These are phyloP conservation scores for Fagopyrum homotropicum DNA, from an alignment of 148 eudicot genomes.

Conservation along the genomic window DNA sequence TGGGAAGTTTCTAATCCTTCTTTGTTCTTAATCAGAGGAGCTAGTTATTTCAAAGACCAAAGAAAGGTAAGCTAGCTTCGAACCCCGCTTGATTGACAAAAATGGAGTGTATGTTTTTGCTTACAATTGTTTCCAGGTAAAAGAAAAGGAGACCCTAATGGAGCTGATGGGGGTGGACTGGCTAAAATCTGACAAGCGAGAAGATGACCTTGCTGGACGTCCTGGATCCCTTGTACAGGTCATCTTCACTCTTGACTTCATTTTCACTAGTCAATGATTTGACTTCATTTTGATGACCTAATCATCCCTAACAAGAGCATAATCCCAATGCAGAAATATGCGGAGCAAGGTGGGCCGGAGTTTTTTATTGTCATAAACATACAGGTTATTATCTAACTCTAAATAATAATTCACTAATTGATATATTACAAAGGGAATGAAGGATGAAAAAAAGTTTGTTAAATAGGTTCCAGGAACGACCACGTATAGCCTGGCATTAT, in stretches of 20 bases:
- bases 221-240: slow-evolving; percentile 63
- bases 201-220: slow-evolving; percentile 56
- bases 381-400: slow-evolving; percentile 32
- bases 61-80: slow-evolving; percentile 34
- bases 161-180: slow-evolving; percentile 58
- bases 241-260: neutral
- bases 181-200: slow-evolving; percentile 56
- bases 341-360: slow-evolving; percentile 56
- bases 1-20: slow-evolving; percentile 61
- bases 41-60: slow-evolving; percentile 39
- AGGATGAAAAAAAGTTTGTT: neutral
- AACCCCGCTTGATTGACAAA: too few species aligned
- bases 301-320: neutral
- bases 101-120: neutral
- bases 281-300: neutral
- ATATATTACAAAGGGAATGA: neutral
- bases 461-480: slow-evolving; percentile 50
- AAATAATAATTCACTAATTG: neutral
- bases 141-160: slow-evolving; percentile 47
- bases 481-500: slow-evolving; percentile 37
- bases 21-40: slow-evolving; percentile 52
- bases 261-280: neutral
- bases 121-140: slow-evolving; percentile 26
- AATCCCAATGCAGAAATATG: slow-evolving; percentile 45
- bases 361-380: slow-evolving; percentile 61